These are phyloP conservation scores for Raddia distichophylla DNA, from an alignment of 176 grass and related monocot species.

Conservation along the genomic window DNA sequence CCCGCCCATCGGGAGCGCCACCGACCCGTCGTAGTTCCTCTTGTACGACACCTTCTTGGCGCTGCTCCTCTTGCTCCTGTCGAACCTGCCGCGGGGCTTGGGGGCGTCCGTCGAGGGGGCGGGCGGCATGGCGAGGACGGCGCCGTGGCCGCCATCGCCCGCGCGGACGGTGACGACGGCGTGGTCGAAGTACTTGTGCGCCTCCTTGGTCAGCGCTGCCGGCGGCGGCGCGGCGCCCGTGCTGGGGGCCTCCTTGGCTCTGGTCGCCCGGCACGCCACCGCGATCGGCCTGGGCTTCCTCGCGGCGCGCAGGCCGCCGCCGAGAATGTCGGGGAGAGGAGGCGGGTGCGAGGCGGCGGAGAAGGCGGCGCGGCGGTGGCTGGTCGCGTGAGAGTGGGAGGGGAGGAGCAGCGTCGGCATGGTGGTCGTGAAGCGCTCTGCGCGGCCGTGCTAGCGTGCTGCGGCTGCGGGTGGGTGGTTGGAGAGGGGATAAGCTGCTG, in stretches of 20 bases:
- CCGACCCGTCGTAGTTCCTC: conserved; percentile 88
- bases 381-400: conserved; percentile 2
- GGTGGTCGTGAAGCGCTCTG: not conserved
- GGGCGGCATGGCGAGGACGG: conserved; percentile 71
- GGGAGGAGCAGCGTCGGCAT: conserved; percentile 41
- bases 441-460: not conserved
- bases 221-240: not conserved
- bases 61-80: conserved; percentile 46
- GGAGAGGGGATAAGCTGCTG: conserved; percentile 35
- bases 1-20: conserved; percentile 81
- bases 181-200: conserved; percentile 97
- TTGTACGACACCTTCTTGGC: conserved; percentile 66
- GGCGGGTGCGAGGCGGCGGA: not conserved
- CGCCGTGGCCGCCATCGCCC: conserved; percentile 88
- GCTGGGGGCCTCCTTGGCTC: conserved; percentile 44
- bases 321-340: not conserved
- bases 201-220: conserved; percentile 62
- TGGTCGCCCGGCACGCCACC: conserved; percentile 61
- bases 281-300: conserved; percentile 12
- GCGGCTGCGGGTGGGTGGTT: not conserved
- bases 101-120: conserved; percentile 30
- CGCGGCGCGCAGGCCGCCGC: not conserved
- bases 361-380: conserved; percentile 9
- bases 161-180: conserved; percentile 68
- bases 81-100: conserved; percentile 57